A percentile compares a stretch with the other conserved stretches of the same genome.
Conservation (phyloP, 2,329 filamentous ascomycete genomes). For the Dactylellina parvicollis region DNA sequence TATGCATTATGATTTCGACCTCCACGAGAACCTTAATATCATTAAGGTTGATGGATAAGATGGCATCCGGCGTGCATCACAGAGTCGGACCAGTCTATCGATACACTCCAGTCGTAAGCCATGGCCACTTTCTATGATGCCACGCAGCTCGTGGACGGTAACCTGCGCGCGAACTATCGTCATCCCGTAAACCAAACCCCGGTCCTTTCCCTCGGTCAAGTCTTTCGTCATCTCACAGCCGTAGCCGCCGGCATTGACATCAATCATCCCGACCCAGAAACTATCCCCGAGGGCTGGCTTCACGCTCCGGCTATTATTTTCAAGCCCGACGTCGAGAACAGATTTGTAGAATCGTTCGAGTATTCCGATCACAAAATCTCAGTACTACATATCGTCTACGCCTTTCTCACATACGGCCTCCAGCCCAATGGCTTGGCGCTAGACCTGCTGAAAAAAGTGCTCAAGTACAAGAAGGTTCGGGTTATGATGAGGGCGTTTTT, state of each 20-base stretch:
- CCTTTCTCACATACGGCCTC: slow-evolving; percentile 33
- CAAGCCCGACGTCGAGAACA: slow-evolving; percentile 8
- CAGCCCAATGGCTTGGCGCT: slow-evolving; percentile 40
- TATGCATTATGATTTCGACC: neutral
- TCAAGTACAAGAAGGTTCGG: slow-evolving; percentile 16
- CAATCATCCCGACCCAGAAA: slow-evolving; percentile 26
- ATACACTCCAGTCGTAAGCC: neutral
- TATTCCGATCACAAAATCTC: slow-evolving; percentile 32
- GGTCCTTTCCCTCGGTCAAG: slow-evolving; percentile 1
- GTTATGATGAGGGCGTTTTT: slow-evolving; percentile 36
- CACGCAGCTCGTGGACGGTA: neutral
- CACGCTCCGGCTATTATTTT: slow-evolving; percentile 10
- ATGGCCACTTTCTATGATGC: neutral
- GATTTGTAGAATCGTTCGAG: slow-evolving; percentile 25
- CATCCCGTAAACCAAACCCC: slow-evolving; percentile 11
- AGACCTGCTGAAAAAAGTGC: slow-evolving; percentile 32
- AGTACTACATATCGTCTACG: slow-evolving; percentile 34
- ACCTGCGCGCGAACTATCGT: neutral
- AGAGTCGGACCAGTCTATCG: too few relatives aligned
- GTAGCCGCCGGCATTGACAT: slow-evolving; percentile 36
- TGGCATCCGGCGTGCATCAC: too few relatives aligned
- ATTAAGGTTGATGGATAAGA: neutral
- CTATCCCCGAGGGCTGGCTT: slow-evolving; percentile 26
- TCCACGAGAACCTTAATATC: neutral
- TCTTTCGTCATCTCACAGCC: slow-evolving; percentile 32